Conservation (phyloP, 805 yeast species). For the Torulaspora gathmanii region DNA sequence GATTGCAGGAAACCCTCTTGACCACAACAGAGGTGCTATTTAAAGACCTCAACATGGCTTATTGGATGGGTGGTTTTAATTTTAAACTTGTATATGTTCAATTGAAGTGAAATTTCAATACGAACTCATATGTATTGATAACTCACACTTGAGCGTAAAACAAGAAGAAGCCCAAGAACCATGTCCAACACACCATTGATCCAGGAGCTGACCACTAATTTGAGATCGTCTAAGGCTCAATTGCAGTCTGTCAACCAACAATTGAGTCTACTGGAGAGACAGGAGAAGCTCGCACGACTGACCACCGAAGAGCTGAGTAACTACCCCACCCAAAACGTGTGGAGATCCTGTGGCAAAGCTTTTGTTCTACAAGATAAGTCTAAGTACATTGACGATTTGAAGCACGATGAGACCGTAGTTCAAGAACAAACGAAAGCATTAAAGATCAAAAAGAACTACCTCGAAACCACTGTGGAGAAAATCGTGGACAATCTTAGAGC, state of each 20-base stretch:
- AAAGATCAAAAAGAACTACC: conserved; percentile 63
- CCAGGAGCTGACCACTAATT: conserved; percentile 27
- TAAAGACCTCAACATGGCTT: conserved; percentile 4
- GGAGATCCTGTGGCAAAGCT: conserved; percentile 84
- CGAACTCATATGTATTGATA: not conserved
- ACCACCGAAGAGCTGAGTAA: conserved; percentile 55
- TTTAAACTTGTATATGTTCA: not conserved
- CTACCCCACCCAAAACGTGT: conserved; percentile 50
- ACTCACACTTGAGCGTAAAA: not conserved
- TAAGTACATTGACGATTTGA: conserved; percentile 47
- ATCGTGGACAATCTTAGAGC: conserved; percentile 60
- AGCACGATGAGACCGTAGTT: conserved; percentile 48
- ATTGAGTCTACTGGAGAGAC: conserved; percentile 29
- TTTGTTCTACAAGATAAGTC: conserved; percentile 43
- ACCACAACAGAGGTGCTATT: not conserved
- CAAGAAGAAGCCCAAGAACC: not conserved
- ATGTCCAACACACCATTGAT: conserved; percentile 11
- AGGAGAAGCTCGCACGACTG: conserved; percentile 46
- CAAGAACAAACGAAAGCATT: conserved; percentile 58
- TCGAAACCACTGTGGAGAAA: conserved; percentile 72
- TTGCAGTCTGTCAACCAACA: conserved; percentile 31
- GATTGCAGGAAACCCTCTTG: not conserved
- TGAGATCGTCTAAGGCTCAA: conserved; percentile 31
- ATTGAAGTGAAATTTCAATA: not conserved
- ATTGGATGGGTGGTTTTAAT: not conserved